Evolutionary conservation across 495 filamentous ascomycete species (phyloP).

Genomic region (Podospora australis): DNA sequence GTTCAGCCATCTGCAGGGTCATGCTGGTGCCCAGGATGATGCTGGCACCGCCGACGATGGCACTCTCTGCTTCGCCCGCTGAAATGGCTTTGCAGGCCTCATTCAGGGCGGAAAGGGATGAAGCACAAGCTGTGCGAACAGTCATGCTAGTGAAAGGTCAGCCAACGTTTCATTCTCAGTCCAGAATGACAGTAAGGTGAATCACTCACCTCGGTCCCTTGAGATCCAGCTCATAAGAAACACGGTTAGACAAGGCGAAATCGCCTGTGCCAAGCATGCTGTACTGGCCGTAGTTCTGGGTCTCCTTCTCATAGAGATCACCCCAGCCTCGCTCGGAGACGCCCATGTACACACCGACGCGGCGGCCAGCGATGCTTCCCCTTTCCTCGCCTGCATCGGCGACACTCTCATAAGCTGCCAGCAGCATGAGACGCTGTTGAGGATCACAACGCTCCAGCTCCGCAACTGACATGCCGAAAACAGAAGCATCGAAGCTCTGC

Average conservation of each 20-base stretch:
- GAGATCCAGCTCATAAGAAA: neutral
- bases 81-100: neutral
- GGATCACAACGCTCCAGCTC: slow-evolving; percentile 45
- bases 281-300: slow-evolving; percentile 19
- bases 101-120: neutral
- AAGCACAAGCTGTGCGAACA: neutral
- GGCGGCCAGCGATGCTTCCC: slow-evolving; percentile 23
- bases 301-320: slow-evolving; percentile 16
- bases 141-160: no score
- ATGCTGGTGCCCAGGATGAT: slow-evolving; percentile 2
- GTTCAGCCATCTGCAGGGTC: slow-evolving; percentile 24
- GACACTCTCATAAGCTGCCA: slow-evolving; percentile 40
- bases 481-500: slow-evolving; percentile 19
- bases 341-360: slow-evolving; percentile 43
- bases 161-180: no score
- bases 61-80: neutral
- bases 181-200: no score
- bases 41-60: neutral
- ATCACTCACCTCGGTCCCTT: neutral
- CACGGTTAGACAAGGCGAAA: neutral
- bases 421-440: slow-evolving; percentile 45
- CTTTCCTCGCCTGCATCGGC: slow-evolving; percentile 43
- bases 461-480: slow-evolving; percentile 34
- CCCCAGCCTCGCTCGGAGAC: slow-evolving; percentile 36
- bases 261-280: neutral